These are phyloP conservation scores for Fusarium penzigii DNA, from an alignment of 2,329 filamentous ascomycete species.

Conservation along the genomic window DNA sequence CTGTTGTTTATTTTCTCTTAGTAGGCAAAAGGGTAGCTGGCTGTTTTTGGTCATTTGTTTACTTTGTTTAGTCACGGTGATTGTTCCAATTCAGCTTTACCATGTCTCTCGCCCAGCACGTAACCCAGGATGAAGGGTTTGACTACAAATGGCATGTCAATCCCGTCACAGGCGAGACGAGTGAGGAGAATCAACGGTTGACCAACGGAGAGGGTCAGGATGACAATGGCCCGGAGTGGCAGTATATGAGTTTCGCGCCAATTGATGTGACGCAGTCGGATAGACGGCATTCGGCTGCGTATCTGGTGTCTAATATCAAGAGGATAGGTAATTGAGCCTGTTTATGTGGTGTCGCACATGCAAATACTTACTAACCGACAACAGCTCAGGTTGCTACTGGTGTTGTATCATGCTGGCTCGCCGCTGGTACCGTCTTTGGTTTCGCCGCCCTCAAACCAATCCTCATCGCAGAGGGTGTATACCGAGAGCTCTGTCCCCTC, in stretches of 20 bases:
- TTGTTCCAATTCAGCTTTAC: too few species aligned
- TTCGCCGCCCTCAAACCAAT: conserved; percentile 83
- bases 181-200: neutral
- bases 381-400: conserved; percentile 69
- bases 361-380: neutral
- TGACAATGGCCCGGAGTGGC: conserved; percentile 20
- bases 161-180: conserved; percentile 4
- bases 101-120: conserved; percentile 48
- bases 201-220: conserved; percentile 5
- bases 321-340: conserved; percentile 22
- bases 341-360: neutral
- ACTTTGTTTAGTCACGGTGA: too few species aligned
- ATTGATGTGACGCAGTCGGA: conserved; percentile 24
- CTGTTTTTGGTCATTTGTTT: too few species aligned
- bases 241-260: conserved; percentile 32
- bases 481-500: conserved; percentile 59
- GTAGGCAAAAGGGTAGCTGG: too few species aligned
- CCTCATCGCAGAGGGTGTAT: conserved; percentile 72
- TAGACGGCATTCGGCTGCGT: conserved; percentile 32
- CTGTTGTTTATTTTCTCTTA: too few species aligned
- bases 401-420: conserved; percentile 72
- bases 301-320: conserved; percentile 32
- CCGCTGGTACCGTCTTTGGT: conserved; percentile 78
- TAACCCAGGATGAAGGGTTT: conserved; percentile 42
- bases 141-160: conserved; percentile 37